Conservation (phyloP, 2,329 filamentous ascomycete species). For the Chaetomiaceae sp. region DNA sequence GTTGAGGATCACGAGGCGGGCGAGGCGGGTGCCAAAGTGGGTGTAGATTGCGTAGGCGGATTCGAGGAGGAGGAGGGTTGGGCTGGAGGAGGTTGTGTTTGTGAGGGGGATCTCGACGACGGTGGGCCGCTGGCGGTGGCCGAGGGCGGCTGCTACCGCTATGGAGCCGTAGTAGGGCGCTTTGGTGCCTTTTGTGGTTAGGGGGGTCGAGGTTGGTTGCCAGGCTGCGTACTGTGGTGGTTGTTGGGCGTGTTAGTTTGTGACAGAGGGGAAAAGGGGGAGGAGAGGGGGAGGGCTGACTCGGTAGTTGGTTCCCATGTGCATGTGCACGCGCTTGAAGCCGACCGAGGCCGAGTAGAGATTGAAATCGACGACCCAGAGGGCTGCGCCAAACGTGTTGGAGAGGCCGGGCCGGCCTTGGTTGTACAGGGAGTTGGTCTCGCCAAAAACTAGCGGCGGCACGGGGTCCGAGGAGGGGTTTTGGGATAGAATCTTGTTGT, state of each 20-base stretch:
- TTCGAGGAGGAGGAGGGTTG: constrained; percentile 30
- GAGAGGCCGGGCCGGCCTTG: constrained; percentile 57
- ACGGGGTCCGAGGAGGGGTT: constrained; percentile 23
- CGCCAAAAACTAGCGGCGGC: constrained; percentile 53
- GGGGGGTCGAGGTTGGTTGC: constrained; percentile 52
- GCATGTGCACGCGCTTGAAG: constrained; percentile 57
- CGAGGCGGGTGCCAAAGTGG: constrained; percentile 32
- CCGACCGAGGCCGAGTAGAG: constrained; percentile 52
- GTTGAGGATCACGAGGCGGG: constrained; percentile 52
- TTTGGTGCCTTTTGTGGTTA: constrained; percentile 51
- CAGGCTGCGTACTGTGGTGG: constrained; percentile 47
- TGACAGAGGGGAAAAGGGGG: background rate
- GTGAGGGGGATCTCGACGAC: constrained; percentile 45
- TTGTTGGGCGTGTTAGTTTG: too few relatives aligned
- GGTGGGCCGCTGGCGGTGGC: constrained; percentile 38
- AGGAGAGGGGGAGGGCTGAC: constrained; percentile 22
- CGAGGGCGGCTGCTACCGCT: constrained; percentile 52
- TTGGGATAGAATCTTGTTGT: constrained; percentile 36
- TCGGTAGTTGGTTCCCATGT: constrained; percentile 59
- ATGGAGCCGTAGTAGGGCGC: constrained; percentile 61
- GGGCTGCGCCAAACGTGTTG: constrained; percentile 60
- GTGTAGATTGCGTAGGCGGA: constrained; percentile 54
- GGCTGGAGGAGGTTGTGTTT: constrained; percentile 14
- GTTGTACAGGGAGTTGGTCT: constrained; percentile 59
- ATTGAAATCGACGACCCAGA: constrained; percentile 61